Evolutionary conservation across 768 basidiomycete genomes (phyloP), one percentile per base, ranked within the genome.

Genomic region (Trametes meyenii): DNA sequence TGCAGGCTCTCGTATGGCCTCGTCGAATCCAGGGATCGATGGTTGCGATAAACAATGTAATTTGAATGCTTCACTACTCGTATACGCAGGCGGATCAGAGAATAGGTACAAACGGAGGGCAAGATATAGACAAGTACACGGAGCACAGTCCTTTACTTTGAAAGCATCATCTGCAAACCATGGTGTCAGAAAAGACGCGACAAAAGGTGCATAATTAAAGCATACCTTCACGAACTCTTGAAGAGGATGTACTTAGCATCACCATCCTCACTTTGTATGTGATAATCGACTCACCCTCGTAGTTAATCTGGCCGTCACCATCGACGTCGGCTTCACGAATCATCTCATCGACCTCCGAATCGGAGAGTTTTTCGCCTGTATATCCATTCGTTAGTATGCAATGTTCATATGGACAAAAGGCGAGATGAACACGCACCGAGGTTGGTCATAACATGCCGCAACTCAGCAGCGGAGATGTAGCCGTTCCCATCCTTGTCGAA

Each of bases 401-500:
- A 8, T 10, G 14, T 36, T 3, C 50, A 26, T 33, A 24, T 19
- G 35, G 3, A 48, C 24, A 24, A 24, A 52, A 8, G 29, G 16
- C n/a, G 38, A 19, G 35, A 29, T n/a, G 66, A 44, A 44, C 24
- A 71, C 85, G 55, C 67, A 90, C 93, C 90, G 60, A 97, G 82
- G 73, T 86, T 93, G 64, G 84, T 89, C 96, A 98, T 96, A 68
- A 97, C 93, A 69, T 90, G 88, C 72, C 88, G 83, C 74, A 97
- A 76, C 80, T 98, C 96, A 1, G 87, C 86, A 5, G 90, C 85
- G 38, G 83, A 88, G 76, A 98, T 97, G 71, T 81, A 90, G 17
- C 95, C 96, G 69, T 94, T 95, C 13, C 91, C 91, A 71, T 98
- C 93, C 84, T 93, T 95, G 77, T 98, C 96, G 70, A 97, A 97